Percentiles rank a stretch among this genome's conserved stretches.
Conservation (phyloP, 2,329 filamentous ascomycete genomes). For the Lachnellula hyalina region DNA sequence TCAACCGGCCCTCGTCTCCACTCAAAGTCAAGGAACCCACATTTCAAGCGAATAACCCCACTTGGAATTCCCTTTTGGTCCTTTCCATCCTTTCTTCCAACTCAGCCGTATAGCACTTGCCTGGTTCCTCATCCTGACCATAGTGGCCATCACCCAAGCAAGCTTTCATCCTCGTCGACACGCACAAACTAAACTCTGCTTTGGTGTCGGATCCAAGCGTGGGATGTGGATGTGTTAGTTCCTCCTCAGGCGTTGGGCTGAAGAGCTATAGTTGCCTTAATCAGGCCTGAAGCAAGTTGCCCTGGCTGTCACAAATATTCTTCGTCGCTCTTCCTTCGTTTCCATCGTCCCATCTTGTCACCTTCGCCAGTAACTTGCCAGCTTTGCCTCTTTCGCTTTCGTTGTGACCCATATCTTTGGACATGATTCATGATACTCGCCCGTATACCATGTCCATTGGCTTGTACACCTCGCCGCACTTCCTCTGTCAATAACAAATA, state of each 20-base stretch:
- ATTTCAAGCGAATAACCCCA: neutral
- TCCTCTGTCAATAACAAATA: neutral
- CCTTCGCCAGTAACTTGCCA: neutral
- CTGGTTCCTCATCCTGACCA: neutral
- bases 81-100: neutral
- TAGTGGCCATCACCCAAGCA: neutral
- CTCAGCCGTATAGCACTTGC: neutral
- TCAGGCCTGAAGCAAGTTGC: neutral
- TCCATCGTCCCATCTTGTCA: neutral
- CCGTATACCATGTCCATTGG: neutral
- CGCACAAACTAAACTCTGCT: neutral
- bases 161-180: neutral
- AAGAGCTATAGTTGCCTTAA: neutral
- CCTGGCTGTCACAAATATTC: neutral
- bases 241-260: neutral
- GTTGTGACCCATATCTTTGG: neutral
- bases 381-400: neutral
- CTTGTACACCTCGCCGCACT: neutral
- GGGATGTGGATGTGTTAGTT: neutral
- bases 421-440: neutral
- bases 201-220: neutral
- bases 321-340: neutral
- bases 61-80: neutral
- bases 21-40: slow-evolving; percentile 5
- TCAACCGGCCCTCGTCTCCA: neutral